Evolutionary conservation across 2,329 filamentous ascomycete genomes (phyloP), one percentile per base, ranked within the genome.

Genomic region (Ophiocordyceps sinensis): DNA sequence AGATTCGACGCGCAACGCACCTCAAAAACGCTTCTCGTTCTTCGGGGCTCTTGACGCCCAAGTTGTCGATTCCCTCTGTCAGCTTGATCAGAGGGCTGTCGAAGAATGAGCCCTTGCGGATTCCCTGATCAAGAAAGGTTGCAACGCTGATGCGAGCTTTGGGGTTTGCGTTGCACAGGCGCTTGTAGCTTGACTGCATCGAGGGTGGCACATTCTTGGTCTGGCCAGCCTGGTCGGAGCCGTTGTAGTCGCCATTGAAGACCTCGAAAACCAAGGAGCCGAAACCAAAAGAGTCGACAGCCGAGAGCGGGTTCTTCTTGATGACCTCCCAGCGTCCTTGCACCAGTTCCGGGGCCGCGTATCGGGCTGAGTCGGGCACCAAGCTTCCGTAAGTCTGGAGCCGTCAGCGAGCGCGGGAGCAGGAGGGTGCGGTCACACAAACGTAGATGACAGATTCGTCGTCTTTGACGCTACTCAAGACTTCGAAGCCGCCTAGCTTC

Each of bases 401-500:
- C 6, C 28, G 26, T 34, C 2, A 15, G 43, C 44, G 21, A 43
- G 40, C 32, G 2, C 4, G 10, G 13, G 23, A 17, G 6, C 9
- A 4, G 17, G 12, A n/a, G 9, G 15, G 5, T 17, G 15, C 6
- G 8, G 29, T 12, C 4, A n/a, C 9, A 48, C 59, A 43, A 28
- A 85, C 81, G 56, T 93, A 95, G 54, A 98, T 88, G 38, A 94
- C 71, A 10, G 88, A 86, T 51, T 96, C 86, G 46, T 96, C 88
- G 43, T 96, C 91, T 54, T 95, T 96, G 64, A 96, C 80, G 31
- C 83, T 95, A 63, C 88, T 96, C 44, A 96, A 62, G 5, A 94
- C 75, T 50, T 98, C 91, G 51, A 98, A 94, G 1, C 91, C 91
- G 17, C 83, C 88, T 2, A 98, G 67, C 56, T 93, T 96, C 91